A percentile compares a stretch with the other conserved stretches of the same genome.
Conservation (phyloP, 208 protist genomes). For the Tritrichomonas musculus region DNA sequence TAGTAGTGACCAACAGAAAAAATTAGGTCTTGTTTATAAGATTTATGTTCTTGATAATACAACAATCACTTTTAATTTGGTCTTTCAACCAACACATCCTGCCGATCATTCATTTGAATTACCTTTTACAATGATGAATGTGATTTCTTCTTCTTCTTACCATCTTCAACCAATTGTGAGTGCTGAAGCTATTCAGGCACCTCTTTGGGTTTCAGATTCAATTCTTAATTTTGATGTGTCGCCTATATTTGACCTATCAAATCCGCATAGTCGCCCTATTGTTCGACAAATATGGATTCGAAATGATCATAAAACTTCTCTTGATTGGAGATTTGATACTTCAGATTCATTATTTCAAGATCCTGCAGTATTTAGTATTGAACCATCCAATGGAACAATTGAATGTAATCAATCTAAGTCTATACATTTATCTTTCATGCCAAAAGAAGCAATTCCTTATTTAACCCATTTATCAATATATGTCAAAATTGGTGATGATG, state of each 20-base stretch:
- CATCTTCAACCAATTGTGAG: constrained; percentile 14
- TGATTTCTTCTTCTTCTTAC: not conserved
- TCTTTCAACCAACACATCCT: constrained; percentile 8
- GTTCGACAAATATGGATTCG: not conserved
- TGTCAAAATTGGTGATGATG: not conserved
- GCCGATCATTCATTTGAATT: constrained; percentile 15
- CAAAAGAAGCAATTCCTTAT: not conserved
- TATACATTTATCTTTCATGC: not conserved
- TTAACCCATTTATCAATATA: not conserved
- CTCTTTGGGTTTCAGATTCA: not conserved
- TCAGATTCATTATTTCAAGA: not conserved
- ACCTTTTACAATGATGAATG: constrained; percentile 30
- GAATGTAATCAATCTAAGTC: not conserved
- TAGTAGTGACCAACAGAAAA: not conserved
- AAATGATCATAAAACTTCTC: not conserved
- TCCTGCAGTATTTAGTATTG: not conserved
- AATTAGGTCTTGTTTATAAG: not conserved
- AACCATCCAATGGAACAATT: not conserved
- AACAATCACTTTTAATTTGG: not conserved
- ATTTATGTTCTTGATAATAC: not conserved
- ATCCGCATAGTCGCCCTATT: not conserved
- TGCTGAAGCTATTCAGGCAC: not conserved
- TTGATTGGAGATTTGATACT: not conserved
- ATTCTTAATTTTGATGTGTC: not conserved
- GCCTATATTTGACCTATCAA: not conserved